Evolutionary conservation across 805 yeast genomes (phyloP).

Genomic region (Yarrowia yakushimensis): DNA sequence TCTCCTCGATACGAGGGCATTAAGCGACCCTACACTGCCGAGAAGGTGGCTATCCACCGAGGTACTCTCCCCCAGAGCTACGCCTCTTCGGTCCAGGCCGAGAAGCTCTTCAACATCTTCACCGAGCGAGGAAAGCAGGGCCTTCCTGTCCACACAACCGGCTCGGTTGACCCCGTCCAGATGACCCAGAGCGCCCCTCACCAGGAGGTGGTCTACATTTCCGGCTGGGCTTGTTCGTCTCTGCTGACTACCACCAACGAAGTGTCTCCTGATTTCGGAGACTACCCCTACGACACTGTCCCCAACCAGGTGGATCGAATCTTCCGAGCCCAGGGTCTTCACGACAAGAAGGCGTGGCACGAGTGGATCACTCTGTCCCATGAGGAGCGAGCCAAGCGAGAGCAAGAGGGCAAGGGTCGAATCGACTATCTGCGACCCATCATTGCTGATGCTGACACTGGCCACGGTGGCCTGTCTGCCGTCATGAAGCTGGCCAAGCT

Average conservation of each 20-base stretch:
- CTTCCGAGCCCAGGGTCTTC: conserved; percentile 56
- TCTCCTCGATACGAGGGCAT: conserved; percentile 47
- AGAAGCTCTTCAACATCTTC: conserved; percentile 48
- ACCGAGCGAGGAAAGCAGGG: conserved; percentile 42
- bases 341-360: conserved; percentile 50
- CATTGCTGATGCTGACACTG: conserved; percentile 65
- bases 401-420: conserved; percentile 33
- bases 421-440: conserved; percentile 59
- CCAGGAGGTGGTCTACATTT: conserved; percentile 52
- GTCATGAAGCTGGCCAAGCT: conserved; percentile 63
- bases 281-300: conserved; percentile 65
- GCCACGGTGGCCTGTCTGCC: conserved; percentile 60
- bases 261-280: conserved; percentile 64
- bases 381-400: conserved; percentile 33
- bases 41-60: conserved; percentile 50
- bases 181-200: conserved; percentile 54
- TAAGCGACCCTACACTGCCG: conserved; percentile 51
- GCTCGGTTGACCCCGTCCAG: conserved; percentile 61
- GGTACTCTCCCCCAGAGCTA: conserved; percentile 45
- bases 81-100: conserved; percentile 53
- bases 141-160: conserved; percentile 54
- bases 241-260: conserved; percentile 59
- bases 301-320: conserved; percentile 63
- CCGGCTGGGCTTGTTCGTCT: conserved; percentile 62
- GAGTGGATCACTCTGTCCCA: conserved; percentile 39